Conservation (phyloP, 2,329 filamentous ascomycete species). For the Colletotrichum sp. region DNA sequence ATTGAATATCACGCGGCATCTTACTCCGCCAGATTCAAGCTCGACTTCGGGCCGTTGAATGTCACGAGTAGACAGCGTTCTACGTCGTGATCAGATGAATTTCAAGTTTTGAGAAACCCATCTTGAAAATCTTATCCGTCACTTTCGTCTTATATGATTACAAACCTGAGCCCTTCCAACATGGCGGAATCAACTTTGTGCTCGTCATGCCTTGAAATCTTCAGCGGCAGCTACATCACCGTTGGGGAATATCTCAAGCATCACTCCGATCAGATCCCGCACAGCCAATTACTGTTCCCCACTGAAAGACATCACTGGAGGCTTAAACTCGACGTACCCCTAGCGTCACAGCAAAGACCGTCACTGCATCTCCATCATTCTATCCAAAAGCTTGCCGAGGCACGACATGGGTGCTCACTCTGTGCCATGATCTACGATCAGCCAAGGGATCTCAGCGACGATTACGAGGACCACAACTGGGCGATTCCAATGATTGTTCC, state of each 20-base stretch:
- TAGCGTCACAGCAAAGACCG: background rate
- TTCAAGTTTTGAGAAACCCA: background rate
- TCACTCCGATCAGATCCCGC: background rate
- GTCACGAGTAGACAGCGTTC: background rate
- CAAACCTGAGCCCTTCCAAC: background rate
- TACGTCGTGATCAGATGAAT: background rate
- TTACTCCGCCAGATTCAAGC: background rate
- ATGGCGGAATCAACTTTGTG: background rate
- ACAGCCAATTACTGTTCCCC: background rate
- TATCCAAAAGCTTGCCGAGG: background rate
- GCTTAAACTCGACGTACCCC: background rate
- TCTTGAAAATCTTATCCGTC: background rate
- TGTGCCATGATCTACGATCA: background rate
- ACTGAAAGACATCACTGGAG: background rate
- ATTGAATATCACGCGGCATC: background rate
- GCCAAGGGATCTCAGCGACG: background rate
- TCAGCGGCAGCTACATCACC: background rate
- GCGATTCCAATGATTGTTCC: background rate
- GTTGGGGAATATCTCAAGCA: background rate
- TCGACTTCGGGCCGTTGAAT: background rate
- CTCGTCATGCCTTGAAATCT: background rate
- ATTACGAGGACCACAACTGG: background rate
- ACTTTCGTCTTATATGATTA: fast-evolving
- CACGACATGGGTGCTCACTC: background rate
- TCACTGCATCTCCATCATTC: background rate